Base-by-base conservation (phyloP, 371 early-diverging fungal genomes). In the Cokeromyces recurvatus region DNA sequence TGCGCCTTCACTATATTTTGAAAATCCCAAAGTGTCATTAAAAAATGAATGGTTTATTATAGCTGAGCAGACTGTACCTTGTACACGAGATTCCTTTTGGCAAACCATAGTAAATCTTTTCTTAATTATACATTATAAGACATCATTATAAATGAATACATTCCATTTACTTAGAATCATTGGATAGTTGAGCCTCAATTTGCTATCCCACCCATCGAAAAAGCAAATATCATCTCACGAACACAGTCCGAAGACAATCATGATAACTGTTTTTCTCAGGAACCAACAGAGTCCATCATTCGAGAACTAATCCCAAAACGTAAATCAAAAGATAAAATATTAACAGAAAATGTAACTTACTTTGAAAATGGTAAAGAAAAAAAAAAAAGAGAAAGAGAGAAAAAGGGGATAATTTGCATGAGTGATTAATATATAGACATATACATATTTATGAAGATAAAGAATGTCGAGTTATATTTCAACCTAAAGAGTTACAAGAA, bases 141-240 rank as follows among this genome's bases (percentile, higher is more conserved):
- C 11, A 27, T 27, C 29, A 27, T 27, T 27, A n/a, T n/a, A n/a
- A n/a, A n/a, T n/a, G n/a, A n/a, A n/a, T n/a, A n/a, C n/a, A n/a
- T n/a, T n/a, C n/a, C n/a, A n/a, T n/a, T 34, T n/a, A 14, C 14
- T 24, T 52, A 83, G 77, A 69, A 66, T 38, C 78, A 77, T 20
- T 88, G 89, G 89, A 80, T 81, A n/a, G 27, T 46, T 6, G 82
- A 84, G 25, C 82, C 86, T 2, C 78, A 85, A 23, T 61, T 68
- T 25, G 66, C 82, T n/a, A 85, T 86, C 21, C 89, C 89, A 7
- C 89, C 89, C 0, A 55, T 88, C 15, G 68, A 78, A 36, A 68
- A 64, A 25, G 80, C 82, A 2, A 77, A 79, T 12, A 72, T 85
- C 27, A n/a, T n/a, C n/a, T n/a, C n/a, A n/a, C n/a, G n/a, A n/a